A percentile compares a stretch with the other conserved stretches of the same genome.
phyloP scores from a whole-genome alignment of 371 early-diverging fungal genomes.

The Conidiobolus incongruus region DNA sequence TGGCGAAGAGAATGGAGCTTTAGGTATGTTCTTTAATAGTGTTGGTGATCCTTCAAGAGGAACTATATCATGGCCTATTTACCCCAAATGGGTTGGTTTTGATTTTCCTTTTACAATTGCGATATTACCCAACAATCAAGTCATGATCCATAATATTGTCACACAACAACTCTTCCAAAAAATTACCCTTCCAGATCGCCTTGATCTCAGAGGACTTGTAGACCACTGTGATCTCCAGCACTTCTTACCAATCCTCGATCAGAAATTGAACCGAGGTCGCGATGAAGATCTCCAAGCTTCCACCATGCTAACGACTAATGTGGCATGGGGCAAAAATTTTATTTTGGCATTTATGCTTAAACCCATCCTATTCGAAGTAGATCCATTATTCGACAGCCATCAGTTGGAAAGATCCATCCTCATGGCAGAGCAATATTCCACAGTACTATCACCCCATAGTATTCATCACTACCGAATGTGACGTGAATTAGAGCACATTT shows the following conservation, averaged over 20 bases:
- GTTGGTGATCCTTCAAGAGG: constrained; percentile 51
- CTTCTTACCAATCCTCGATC: constrained; percentile 9
- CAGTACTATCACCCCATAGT: constrained; percentile 9
- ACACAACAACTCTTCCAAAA: constrained; percentile 37
- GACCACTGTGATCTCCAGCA: constrained; percentile 23
- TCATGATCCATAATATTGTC: constrained; percentile 54
- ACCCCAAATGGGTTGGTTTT: constrained; percentile 26
- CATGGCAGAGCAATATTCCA: constrained; percentile 7
- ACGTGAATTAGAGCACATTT: constrained; percentile 27
- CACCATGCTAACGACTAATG: background rate
- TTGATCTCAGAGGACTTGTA: constrained; percentile 22
- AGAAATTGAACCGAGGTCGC: background rate
- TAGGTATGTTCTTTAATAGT: constrained; percentile 50
- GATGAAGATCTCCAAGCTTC: background rate
- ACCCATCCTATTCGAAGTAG: constrained; percentile 5
- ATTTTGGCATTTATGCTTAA: background rate
- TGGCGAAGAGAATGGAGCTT: constrained; percentile 11
- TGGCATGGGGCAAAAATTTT: background rate
- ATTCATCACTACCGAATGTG: constrained; percentile 18
- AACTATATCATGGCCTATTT: constrained; percentile 49
- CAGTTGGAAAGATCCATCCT: background rate
- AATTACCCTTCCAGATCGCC: constrained; percentile 17
- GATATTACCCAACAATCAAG: constrained; percentile 31
- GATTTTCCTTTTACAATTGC: constrained; percentile 58
- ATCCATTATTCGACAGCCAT: background rate